These are phyloP conservation scores for Fusarium hainanense DNA, from an alignment of 2,329 filamentous ascomycete species.

Conservation along the genomic window DNA sequence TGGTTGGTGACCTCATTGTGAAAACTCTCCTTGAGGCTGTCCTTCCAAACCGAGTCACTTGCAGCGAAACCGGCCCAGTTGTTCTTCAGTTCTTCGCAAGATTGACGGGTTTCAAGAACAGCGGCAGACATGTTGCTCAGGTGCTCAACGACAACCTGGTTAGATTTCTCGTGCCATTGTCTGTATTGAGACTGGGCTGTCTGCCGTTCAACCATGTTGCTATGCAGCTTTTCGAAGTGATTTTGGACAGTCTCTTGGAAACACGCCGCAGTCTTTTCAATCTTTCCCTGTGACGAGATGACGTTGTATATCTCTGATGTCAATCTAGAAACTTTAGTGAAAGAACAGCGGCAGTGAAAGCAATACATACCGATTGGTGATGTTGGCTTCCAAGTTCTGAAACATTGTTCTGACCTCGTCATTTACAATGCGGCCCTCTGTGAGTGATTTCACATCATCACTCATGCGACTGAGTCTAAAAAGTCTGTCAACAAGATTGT, in stretches of 20 bases:
- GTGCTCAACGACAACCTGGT: conserved; percentile 5
- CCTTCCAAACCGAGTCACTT: conserved; percentile 7
- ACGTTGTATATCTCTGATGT: conserved; percentile 27
- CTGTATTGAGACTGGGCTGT: background rate
- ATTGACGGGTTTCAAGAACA: conserved; percentile 17
- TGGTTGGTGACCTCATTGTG: conserved; percentile 28
- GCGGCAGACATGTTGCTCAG: conserved; percentile 19
- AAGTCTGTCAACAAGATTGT: conserved; percentile 4
- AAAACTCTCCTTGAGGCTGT: conserved; percentile 12
- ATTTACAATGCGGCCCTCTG: background rate
- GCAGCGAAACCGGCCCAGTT: conserved; percentile 20
- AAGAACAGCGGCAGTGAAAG: background rate
- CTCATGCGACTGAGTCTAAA: conserved; percentile 31
- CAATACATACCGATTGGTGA: conserved; percentile 33
- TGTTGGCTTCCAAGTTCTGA: conserved; percentile 24
- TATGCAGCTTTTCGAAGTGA: conserved; percentile 24
- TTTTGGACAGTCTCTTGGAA: conserved; percentile 4
- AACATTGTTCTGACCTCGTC: conserved; percentile 16
- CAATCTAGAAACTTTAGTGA: conserved; percentile 19
- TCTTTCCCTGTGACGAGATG: conserved; percentile 16
- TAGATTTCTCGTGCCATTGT: background rate
- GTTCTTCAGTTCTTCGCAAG: conserved; percentile 31
- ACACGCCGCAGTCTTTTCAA: conserved; percentile 10
- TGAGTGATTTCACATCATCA: conserved; percentile 3
- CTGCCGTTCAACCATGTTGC: background rate